A percentile compares a stretch with the other conserved stretches of the same genome.
Conservation (phyloP, 1,284 basidiomycete genomes). For the Austroboletus olivaceoglutinosus region DNA sequence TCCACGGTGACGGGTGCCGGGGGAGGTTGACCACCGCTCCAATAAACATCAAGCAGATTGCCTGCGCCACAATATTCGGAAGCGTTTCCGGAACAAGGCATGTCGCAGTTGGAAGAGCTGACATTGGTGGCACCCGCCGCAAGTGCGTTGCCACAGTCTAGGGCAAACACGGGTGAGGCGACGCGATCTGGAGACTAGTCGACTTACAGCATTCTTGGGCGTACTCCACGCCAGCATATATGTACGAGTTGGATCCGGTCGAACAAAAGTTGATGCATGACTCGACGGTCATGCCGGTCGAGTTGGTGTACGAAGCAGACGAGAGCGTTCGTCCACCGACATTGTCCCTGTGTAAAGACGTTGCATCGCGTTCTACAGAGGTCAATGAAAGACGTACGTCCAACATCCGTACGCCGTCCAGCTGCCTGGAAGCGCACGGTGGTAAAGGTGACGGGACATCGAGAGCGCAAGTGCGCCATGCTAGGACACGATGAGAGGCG, state of each 20-base stretch:
- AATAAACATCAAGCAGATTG: slow-evolving; percentile 61
- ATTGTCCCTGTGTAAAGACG: slow-evolving; percentile 44
- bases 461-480: slow-evolving; percentile 6
- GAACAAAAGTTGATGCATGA: slow-evolving; percentile 61
- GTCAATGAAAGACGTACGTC: slow-evolving; percentile 39
- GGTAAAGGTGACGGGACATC: slow-evolving; percentile 12
- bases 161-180: neutral
- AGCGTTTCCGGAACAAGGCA: slow-evolving; percentile 59
- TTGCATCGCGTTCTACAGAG: neutral
- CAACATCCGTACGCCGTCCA: slow-evolving; percentile 66
- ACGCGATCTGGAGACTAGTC: neutral
- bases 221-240: slow-evolving; percentile 65
- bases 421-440: slow-evolving; percentile 46
- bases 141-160: slow-evolving; percentile 63
- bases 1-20: slow-evolving; percentile 24
- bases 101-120: slow-evolving; percentile 54
- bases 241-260: slow-evolving; percentile 40
- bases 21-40: slow-evolving; percentile 55
- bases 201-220: slow-evolving; percentile 58
- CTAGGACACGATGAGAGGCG: slow-evolving; percentile 9
- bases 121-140: slow-evolving; percentile 46
- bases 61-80: slow-evolving; percentile 60
- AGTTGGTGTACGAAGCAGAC: slow-evolving; percentile 43
- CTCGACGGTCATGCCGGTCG: slow-evolving; percentile 61
- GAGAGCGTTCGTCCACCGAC: slow-evolving; percentile 50